Conservation (phyloP, 2,329 filamentous ascomycete species). For the Exophiala sp. region DNA sequence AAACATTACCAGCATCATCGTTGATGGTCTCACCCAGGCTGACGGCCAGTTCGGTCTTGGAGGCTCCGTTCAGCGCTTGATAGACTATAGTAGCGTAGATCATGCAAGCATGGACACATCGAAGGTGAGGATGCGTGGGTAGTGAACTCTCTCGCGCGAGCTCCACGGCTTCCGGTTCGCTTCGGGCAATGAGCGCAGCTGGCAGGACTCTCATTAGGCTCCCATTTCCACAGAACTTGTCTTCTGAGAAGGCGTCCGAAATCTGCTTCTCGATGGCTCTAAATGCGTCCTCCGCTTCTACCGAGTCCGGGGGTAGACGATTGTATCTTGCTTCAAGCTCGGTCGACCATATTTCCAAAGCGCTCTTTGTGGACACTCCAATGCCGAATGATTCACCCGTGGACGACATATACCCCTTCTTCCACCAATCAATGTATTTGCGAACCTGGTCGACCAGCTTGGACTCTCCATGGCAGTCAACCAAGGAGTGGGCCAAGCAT, state of each 20-base stretch:
- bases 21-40: slow-evolving; percentile 27
- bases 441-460: slow-evolving; percentile 32
- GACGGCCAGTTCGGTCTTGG: slow-evolving; percentile 28
- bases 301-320: neutral
- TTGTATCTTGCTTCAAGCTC: neutral
- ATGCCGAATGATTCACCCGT: slow-evolving; percentile 38
- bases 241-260: slow-evolving; percentile 12
- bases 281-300: neutral
- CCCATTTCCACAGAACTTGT: slow-evolving; percentile 37
- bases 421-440: slow-evolving; percentile 37
- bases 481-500: slow-evolving; percentile 38
- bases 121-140: slow-evolving; percentile 37
- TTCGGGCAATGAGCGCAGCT: slow-evolving; percentile 33
- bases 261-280: slow-evolving; percentile 8
- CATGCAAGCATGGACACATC: slow-evolving; percentile 39
- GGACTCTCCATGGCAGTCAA: slow-evolving; percentile 29
- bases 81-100: slow-evolving; percentile 35
- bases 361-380: slow-evolving; percentile 33
- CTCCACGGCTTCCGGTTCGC: slow-evolving; percentile 17
- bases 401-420: slow-evolving; percentile 36
- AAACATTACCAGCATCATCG: slow-evolving; percentile 8
- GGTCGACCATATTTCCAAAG: slow-evolving; percentile 34
- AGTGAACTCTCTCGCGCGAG: slow-evolving; percentile 30
- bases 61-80: slow-evolving; percentile 30
- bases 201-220: slow-evolving; percentile 41